A percentile compares a stretch with the other conserved stretches of the same genome.
These are phyloP conservation scores for Nothophoma quercina DNA, from an alignment of 2,329 filamentous ascomycete genomes.

Conservation along the genomic window DNA sequence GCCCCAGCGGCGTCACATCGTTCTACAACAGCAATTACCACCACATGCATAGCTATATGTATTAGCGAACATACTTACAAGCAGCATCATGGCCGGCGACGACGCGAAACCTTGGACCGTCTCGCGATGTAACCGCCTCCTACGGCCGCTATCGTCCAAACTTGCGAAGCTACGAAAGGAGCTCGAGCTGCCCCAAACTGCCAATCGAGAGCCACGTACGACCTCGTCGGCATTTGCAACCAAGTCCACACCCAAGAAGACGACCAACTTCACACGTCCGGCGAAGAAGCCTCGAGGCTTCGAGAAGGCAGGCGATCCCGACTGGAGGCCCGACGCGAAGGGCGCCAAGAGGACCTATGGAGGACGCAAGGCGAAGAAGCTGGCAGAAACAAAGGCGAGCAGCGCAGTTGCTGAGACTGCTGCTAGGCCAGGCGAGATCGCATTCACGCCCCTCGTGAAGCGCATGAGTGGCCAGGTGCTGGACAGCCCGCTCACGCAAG, in stretches of 20 bases:
- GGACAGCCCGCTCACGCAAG: conserved; percentile 41
- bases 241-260: conserved; percentile 36
- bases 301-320: conserved; percentile 45
- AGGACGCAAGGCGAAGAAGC: conserved; percentile 33
- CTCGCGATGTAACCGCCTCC: conserved; percentile 52
- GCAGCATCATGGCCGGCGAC: conserved; percentile 37
- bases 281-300: conserved; percentile 42
- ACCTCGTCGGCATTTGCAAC: conserved; percentile 33
- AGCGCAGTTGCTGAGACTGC: conserved; percentile 7
- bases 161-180: conserved; percentile 50
- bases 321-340: conserved; percentile 45
- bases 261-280: conserved; percentile 36
- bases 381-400: conserved; percentile 8
- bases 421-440: conserved; percentile 42
- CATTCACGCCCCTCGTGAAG: conserved; percentile 46
- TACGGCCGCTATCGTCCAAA: conserved; percentile 53
- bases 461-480: conserved; percentile 37
- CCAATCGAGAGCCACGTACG: conserved; percentile 30
- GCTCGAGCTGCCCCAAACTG: conserved; percentile 32
- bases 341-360: conserved; percentile 44
- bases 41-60: conserved; percentile 1
- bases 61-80: conserved; percentile 21
- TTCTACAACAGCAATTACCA: background rate
- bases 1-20: conserved; percentile 3
- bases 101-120: conserved; percentile 52